Evolutionary conservation across 2,329 filamentous ascomycete genomes (phyloP).

Genomic region (Cladosporium sp.): DNA sequence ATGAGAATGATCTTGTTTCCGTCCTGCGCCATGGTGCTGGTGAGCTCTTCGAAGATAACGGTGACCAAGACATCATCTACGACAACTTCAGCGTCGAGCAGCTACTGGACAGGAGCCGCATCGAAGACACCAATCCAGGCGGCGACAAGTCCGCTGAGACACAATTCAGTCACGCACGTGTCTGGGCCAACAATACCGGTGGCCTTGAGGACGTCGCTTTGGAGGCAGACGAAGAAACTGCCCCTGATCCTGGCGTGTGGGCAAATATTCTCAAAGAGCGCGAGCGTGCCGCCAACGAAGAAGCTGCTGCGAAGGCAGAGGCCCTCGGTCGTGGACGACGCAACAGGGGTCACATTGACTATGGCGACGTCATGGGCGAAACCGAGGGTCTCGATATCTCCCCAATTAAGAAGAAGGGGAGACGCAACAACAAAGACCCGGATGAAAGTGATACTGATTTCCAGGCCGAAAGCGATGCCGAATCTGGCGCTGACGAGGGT

Average conservation of each 20-base stretch:
- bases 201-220: constrained; percentile 49
- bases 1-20: constrained; percentile 74
- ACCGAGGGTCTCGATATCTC: constrained; percentile 22
- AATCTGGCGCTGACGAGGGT: constrained; percentile 28
- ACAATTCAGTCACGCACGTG: constrained; percentile 82
- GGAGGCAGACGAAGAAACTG: constrained; percentile 43
- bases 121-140: constrained; percentile 62
- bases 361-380: constrained; percentile 34
- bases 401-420: constrained; percentile 30
- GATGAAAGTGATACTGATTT: constrained; percentile 49
- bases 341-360: constrained; percentile 56
- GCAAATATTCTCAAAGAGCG: constrained; percentile 82
- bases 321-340: constrained; percentile 83
- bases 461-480: constrained; percentile 38
- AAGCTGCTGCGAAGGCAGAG: constrained; percentile 64
- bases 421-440: constrained; percentile 28
- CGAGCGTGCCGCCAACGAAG: constrained; percentile 70
- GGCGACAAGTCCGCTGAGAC: constrained; percentile 66
- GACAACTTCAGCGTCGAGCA: constrained; percentile 80
- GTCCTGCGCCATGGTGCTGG: constrained; percentile 85
- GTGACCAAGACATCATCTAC: constrained; percentile 72
- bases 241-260: constrained; percentile 71
- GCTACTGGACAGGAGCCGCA: constrained; percentile 79
- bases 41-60: constrained; percentile 75
- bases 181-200: constrained; percentile 85